Evolutionary conservation across 768 basidiomycete species (phyloP).

Genomic region (Leccinum imitatum): DNA sequence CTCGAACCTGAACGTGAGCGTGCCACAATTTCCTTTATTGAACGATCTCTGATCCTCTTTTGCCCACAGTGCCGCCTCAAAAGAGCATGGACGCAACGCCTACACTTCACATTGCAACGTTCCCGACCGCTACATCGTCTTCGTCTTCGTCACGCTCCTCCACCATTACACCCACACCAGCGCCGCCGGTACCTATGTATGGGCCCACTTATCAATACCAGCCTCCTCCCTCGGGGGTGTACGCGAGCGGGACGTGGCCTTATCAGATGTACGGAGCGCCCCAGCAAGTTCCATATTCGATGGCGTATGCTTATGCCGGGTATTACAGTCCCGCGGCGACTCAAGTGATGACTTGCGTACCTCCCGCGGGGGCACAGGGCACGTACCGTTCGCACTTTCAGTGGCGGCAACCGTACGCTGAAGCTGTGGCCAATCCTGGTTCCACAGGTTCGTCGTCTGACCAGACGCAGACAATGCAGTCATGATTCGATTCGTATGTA

Average conservation of each 20-base stretch:
- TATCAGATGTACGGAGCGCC: constrained; percentile 29
- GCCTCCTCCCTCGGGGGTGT: constrained; percentile 12
- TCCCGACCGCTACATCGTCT: constrained; percentile 19
- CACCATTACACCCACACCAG: constrained; percentile 13
- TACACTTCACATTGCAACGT: constrained; percentile 25
- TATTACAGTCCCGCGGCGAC: constrained; percentile 14
- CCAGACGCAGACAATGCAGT: constrained; percentile 13
- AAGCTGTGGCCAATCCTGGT: constrained; percentile 39
- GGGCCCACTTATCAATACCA: constrained; percentile 23
- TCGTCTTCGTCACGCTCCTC: constrained; percentile 21
- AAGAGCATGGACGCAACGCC: constrained; percentile 11
- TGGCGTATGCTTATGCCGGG: constrained; percentile 19
- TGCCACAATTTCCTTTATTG: not conserved
- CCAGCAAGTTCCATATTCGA: constrained; percentile 23
- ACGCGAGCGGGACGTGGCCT: constrained; percentile 33
- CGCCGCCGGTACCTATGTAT: constrained; percentile 24
- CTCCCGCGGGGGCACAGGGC: constrained; percentile 20
- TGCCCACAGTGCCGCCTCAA: constrained; percentile 21
- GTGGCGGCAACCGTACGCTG: constrained; percentile 38
- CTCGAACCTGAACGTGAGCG: constrained; percentile 46
- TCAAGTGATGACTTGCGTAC: too few species aligned
- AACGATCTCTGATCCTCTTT: constrained; percentile 9
- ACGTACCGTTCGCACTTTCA: constrained; percentile 29
- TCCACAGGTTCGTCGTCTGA: constrained; percentile 26
- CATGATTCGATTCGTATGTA: constrained; percentile 8